Evolutionary conservation across 441 rosid species (phyloP).

Genomic region (Gossypium lobatum): DNA sequence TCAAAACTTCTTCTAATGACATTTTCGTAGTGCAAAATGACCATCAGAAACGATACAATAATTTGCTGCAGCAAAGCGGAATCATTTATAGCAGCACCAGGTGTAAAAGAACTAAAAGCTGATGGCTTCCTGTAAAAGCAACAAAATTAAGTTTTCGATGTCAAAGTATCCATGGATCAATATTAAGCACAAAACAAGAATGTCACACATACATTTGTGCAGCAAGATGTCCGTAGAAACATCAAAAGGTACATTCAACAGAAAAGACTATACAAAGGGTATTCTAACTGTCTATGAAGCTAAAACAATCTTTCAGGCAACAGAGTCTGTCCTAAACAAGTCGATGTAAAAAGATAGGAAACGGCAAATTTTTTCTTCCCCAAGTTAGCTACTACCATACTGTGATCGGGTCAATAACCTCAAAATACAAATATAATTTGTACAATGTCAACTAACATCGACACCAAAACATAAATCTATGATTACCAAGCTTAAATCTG

Average conservation of each 20-base stretch:
- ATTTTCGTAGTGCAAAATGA: slow-evolving; percentile 27
- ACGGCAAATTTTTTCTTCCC: background rate
- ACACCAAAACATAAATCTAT: background rate
- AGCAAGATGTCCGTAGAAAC: background rate
- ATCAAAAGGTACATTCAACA: background rate
- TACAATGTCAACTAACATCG: background rate
- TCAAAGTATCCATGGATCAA: background rate
- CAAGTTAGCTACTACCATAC: background rate
- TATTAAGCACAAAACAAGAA: background rate
- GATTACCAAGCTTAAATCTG: background rate
- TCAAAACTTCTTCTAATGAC: slow-evolving; percentile 60
- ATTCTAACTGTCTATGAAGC: background rate
- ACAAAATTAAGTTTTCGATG: background rate
- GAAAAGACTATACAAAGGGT: no score
- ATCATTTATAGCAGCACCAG: background rate
- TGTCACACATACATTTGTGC: background rate
- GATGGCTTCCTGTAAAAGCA: background rate
- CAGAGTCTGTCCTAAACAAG: background rate
- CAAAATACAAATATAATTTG: background rate
- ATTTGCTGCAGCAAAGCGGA: slow-evolving; percentile 3
- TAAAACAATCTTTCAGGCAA: background rate
- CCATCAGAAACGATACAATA: background rate
- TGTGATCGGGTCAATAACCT: background rate
- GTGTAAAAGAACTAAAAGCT: background rate
- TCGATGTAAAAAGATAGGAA: background rate